phyloP scores from a whole-genome alignment of 768 basidiomycete species.

The Macrocybe gigantea region DNA sequence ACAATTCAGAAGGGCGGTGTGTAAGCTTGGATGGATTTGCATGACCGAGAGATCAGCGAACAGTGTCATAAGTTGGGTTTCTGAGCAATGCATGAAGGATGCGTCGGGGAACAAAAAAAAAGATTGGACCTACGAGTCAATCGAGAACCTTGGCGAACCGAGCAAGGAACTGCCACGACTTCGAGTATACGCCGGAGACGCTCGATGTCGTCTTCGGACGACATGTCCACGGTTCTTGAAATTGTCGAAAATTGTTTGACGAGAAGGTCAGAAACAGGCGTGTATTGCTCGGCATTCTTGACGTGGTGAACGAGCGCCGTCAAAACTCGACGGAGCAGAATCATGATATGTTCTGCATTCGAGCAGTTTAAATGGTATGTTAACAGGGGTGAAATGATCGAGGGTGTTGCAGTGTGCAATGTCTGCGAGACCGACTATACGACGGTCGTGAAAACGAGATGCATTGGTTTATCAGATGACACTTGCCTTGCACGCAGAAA shows the following conservation, averaged over 20 bases:
- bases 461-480: not conserved
- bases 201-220: slow-evolving; percentile 23
- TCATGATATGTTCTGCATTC: slow-evolving; percentile 36
- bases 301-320: slow-evolving; percentile 85
- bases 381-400: slow-evolving; percentile 56
- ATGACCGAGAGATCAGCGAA: slow-evolving; percentile 24
- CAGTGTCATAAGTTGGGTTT: slow-evolving; percentile 27
- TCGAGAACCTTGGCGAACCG: slow-evolving; percentile 69
- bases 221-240: slow-evolving; percentile 13
- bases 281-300: slow-evolving; percentile 61
- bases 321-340: slow-evolving; percentile 62
- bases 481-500: slow-evolving; percentile 74
- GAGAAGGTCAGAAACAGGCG: slow-evolving; percentile 48
- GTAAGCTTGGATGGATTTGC: slow-evolving; percentile 20
- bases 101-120: not conserved
- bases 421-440: slow-evolving; percentile 75
- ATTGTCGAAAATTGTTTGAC: slow-evolving; percentile 28
- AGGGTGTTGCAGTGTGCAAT: slow-evolving; percentile 68
- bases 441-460: slow-evolving; percentile 3
- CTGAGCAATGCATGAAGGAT: slow-evolving; percentile 14
- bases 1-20: slow-evolving; percentile 32
- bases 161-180: slow-evolving; percentile 47
- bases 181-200: slow-evolving; percentile 48
- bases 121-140: slow-evolving; percentile 42
- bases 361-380: slow-evolving; percentile 41